These are phyloP conservation scores for Cutaneotrichosporon dermatis DNA, from an alignment of 1,284 basidiomycete species.

Conservation along the genomic window DNA sequence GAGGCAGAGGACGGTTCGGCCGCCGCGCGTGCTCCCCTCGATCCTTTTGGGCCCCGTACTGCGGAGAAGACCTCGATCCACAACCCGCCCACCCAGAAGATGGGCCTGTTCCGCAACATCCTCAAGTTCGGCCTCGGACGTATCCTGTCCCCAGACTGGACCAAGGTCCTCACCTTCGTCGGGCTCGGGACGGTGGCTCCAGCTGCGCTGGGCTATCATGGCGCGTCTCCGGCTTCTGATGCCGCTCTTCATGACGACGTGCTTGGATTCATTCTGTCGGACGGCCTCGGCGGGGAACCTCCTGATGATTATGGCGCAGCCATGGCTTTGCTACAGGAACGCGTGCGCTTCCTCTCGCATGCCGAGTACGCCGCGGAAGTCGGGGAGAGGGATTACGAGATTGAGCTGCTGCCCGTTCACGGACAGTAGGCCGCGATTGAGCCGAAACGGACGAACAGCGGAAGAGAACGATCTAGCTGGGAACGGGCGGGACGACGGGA, in stretches of 20 bases:
- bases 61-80: too few species aligned
- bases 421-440: too few species aligned
- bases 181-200: not conserved
- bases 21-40: too few species aligned
- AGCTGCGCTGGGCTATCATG: not conserved
- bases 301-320: not conserved
- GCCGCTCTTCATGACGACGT: not conserved
- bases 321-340: not conserved
- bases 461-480: too few species aligned
- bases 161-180: not conserved
- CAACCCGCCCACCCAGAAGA: not conserved
- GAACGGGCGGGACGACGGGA: too few species aligned
- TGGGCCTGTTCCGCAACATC: constrained; percentile 1
- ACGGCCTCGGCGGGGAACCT: not conserved
- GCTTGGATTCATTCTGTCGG: not conserved
- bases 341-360: constrained; percentile 1
- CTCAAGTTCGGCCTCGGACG: not conserved
- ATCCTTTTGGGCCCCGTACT: too few species aligned
- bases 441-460: too few species aligned
- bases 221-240: not conserved
- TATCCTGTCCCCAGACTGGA: not conserved
- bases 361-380: not conserved
- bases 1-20: too few species aligned
- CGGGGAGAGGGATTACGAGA: not conserved
- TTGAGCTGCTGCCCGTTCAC: not conserved